Evolutionary conservation across 306 rosid species (phyloP), one percentile per base, ranked within the genome.

Genomic region (Glycyrrhiza uralensis): DNA sequence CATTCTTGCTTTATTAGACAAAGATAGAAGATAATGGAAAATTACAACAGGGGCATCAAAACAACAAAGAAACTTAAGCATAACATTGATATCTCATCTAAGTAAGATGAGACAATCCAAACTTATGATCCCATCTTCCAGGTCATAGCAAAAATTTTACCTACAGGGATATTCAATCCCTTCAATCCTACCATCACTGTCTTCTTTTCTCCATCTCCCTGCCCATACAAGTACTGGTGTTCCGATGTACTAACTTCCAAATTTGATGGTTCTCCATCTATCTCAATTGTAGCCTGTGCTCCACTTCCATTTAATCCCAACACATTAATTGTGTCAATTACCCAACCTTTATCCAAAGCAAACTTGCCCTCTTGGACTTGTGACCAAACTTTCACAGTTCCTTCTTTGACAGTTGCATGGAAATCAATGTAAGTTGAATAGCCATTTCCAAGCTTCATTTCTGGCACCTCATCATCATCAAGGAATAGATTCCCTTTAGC

Each of bases 401-500:
- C 90, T 30, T 80, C 52, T 28, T 85, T 80, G 2, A 89, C 17
- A 13, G 78, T 80, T 12, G 94, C 97, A 41, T 86, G 85, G 46
- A 94, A 83, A 65, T 87, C 90, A 12, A 91, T 38, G 26, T 82
- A 86, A 0, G 94, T 89, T 10, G 98, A 87, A 73, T 67, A 70
- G 18, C 97, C 97, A 66, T 77, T 84, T 39, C 91, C 97, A 5
- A 94, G 80, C 8, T 82, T 79, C 83, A 94, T 94, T 50, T 91
- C 90, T 0, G 96, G 89, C 52, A 71, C 76, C 84, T 89, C 98
- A 28, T 94, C 96, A 2, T 91, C 88, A 41, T 91, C 97, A 6
- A 94, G 85, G 91, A 65, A 94, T 12, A 94, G 81, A 55, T 83
- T 87, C 5, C 98, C 98, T 32, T 81, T 79, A 1, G 98, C 97